phyloP scores from a whole-genome alignment of 2,329 filamentous ascomycete genomes.

The Botrytis porri region DNA sequence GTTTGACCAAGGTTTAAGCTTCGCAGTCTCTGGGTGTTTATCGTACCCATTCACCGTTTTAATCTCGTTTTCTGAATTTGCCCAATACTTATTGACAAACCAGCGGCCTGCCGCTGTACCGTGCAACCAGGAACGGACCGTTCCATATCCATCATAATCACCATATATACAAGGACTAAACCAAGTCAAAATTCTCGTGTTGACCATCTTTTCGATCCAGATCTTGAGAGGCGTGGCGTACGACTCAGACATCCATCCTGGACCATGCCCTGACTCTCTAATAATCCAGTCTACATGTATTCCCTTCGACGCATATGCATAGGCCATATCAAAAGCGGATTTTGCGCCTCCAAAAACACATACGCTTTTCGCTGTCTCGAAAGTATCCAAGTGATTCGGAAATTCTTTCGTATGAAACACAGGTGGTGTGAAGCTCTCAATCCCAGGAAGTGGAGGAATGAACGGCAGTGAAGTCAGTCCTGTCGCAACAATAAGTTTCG shows the following conservation, averaged over 20 bases:
- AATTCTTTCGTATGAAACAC: conserved; percentile 53
- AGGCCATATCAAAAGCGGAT: conserved; percentile 63
- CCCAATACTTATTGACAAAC: conserved; percentile 57
- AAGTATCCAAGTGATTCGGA: conserved; percentile 40
- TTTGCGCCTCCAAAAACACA: conserved; percentile 63
- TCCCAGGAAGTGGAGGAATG: conserved; percentile 47
- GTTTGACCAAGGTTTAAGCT: conserved; percentile 52
- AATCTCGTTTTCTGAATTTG: conserved; percentile 54
- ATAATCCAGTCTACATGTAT: conserved; percentile 60
- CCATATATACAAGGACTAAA: conserved; percentile 75
- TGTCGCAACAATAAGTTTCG: conserved; percentile 53
- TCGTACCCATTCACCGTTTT: conserved; percentile 52
- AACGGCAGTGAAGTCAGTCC: conserved; percentile 52
- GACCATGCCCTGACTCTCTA: conserved; percentile 54
- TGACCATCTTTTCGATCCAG: conserved; percentile 65
- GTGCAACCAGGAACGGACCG: conserved; percentile 55
- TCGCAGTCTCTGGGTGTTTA: conserved; percentile 50
- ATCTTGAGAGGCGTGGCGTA: conserved; percentile 66
- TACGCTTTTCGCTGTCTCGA: conserved; percentile 44
- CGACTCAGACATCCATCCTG: conserved; percentile 55
- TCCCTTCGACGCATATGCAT: conserved; percentile 55
- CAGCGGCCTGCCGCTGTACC: conserved; percentile 54
- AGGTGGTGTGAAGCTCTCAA: conserved; percentile 45
- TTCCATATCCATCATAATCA: conserved; percentile 56
- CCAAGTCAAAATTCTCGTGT: conserved; percentile 67